Evolutionary conservation across 2,329 filamentous ascomycete genomes (phyloP).

Genomic region (Exophiala sp.): DNA sequence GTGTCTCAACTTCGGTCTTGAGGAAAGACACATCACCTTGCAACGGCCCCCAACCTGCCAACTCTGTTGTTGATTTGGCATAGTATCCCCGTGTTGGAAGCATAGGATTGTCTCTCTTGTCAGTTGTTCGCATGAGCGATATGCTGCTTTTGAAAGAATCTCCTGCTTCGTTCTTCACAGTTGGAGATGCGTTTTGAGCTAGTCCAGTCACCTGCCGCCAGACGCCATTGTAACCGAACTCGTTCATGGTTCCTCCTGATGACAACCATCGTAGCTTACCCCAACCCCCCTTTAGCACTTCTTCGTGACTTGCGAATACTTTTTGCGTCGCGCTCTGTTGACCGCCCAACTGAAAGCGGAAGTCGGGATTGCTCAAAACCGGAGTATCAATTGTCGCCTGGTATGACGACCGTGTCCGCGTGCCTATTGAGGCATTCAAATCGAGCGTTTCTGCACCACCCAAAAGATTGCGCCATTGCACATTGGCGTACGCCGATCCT

Average conservation of each 20-base stretch:
- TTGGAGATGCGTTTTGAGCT: constrained; percentile 70
- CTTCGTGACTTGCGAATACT: constrained; percentile 90
- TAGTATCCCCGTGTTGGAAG: constrained; percentile 80
- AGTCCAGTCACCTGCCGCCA: constrained; percentile 90
- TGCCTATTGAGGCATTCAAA: constrained; percentile 82
- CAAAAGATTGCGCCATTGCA: constrained; percentile 86
- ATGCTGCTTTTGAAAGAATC: constrained; percentile 87
- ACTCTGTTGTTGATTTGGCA: constrained; percentile 70
- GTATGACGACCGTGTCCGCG: constrained; percentile 86
- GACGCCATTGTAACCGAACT: constrained; percentile 72
- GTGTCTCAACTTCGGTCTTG: constrained; percentile 83
- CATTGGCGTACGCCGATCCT: constrained; percentile 85
- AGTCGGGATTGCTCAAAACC: constrained; percentile 76
- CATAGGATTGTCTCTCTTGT: constrained; percentile 78
- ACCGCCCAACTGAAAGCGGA: constrained; percentile 73
- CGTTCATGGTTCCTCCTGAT: constrained; percentile 63
- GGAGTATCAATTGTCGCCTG: constrained; percentile 81
- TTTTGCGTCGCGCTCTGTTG: constrained; percentile 83
- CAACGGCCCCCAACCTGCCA: constrained; percentile 83
- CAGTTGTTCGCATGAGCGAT: constrained; percentile 74
- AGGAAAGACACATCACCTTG: constrained; percentile 89
- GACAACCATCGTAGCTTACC: constrained; percentile 73
- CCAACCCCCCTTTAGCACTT: constrained; percentile 74
- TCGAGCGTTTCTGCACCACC: constrained; percentile 89
- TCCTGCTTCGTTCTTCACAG: constrained; percentile 78